phyloP scores from a whole-genome alignment of 78 protist genomes.

The Pirum gemmata region DNA sequence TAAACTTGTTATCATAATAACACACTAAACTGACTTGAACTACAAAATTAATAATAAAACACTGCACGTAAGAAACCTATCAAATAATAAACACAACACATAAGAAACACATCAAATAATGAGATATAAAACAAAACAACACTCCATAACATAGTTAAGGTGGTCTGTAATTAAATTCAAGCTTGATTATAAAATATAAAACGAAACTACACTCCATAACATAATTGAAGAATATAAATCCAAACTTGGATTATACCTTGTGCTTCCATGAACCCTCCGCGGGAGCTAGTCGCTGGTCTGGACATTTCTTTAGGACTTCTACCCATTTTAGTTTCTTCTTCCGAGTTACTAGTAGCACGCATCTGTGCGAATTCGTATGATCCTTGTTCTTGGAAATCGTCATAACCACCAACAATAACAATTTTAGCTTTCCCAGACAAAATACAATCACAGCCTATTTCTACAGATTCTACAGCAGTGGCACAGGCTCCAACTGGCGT shows the following conservation, averaged over 20 bases:
- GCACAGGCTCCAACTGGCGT: constrained; percentile 76
- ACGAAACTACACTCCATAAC: too few species aligned
- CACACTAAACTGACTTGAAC: too few species aligned
- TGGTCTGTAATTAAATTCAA: too few species aligned
- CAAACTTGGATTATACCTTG: constrained; percentile 45
- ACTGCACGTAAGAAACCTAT: too few species aligned
- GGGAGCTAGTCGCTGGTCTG: constrained; percentile 55
- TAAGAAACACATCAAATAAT: too few species aligned
- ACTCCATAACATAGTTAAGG: too few species aligned
- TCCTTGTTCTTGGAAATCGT: neutral
- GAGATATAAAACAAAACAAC: too few species aligned
- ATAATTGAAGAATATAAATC: too few species aligned
- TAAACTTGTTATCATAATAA: neutral
- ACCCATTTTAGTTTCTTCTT: constrained; percentile 31
- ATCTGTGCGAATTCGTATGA: constrained; percentile 60
- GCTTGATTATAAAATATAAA: too few species aligned
- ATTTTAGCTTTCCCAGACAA: constrained; percentile 42
- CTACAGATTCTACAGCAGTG: constrained; percentile 66
- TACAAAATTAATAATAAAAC: too few species aligned
- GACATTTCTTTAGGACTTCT: constrained; percentile 55
- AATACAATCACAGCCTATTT: constrained; percentile 56
- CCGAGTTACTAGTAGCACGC: constrained; percentile 56
- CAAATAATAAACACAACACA: too few species aligned
- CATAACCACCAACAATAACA: neutral
- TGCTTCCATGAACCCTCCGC: constrained; percentile 64